phyloP scores from a whole-genome alignment of 2,329 filamentous ascomycete species.

The Lomentospora prolificans region DNA sequence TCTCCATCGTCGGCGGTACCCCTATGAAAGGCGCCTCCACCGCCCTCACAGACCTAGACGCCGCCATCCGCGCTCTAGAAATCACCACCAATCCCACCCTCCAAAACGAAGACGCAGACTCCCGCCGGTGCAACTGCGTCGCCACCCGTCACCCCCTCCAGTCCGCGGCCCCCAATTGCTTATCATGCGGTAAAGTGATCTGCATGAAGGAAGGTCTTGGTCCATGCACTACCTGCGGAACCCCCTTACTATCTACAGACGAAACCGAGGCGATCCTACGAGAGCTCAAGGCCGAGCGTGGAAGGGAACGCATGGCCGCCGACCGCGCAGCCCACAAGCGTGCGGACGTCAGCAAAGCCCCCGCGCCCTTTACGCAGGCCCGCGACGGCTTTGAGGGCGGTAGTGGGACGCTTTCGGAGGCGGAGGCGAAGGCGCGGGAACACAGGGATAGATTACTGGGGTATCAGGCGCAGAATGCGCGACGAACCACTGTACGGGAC shows the following conservation, averaged over 20 bases:
- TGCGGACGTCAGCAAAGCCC: slow-evolving; percentile 53
- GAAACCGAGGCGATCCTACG: slow-evolving; percentile 82
- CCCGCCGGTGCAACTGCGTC: slow-evolving; percentile 76
- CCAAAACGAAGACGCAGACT: slow-evolving; percentile 37
- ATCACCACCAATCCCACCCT: slow-evolving; percentile 81
- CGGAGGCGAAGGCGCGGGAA: slow-evolving; percentile 58
- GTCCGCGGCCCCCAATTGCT: slow-evolving; percentile 84
- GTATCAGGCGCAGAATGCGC: slow-evolving; percentile 80
- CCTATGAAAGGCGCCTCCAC: slow-evolving; percentile 76
- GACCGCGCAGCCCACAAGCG: slow-evolving; percentile 63
- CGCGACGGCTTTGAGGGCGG: slow-evolving; percentile 19
- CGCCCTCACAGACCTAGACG: slow-evolving; percentile 59
- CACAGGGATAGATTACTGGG: slow-evolving; percentile 72
- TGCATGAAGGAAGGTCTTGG: slow-evolving; percentile 91
- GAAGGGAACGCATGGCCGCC: slow-evolving; percentile 72
- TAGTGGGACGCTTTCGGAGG: slow-evolving; percentile 32
- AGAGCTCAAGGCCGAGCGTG: slow-evolving; percentile 74
- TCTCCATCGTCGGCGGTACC: slow-evolving; percentile 64
- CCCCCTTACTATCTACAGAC: slow-evolving; percentile 56
- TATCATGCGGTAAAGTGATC: slow-evolving; percentile 87
- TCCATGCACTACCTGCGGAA: slow-evolving; percentile 83
- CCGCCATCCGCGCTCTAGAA: slow-evolving; percentile 81
- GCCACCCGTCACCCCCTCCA: slow-evolving; percentile 80
- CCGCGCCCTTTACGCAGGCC: slow-evolving; percentile 48
- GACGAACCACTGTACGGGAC: slow-evolving; percentile 74